Conservation (phyloP, 2,329 filamentous ascomycete genomes). For the Mollisia scopiformis region DNA sequence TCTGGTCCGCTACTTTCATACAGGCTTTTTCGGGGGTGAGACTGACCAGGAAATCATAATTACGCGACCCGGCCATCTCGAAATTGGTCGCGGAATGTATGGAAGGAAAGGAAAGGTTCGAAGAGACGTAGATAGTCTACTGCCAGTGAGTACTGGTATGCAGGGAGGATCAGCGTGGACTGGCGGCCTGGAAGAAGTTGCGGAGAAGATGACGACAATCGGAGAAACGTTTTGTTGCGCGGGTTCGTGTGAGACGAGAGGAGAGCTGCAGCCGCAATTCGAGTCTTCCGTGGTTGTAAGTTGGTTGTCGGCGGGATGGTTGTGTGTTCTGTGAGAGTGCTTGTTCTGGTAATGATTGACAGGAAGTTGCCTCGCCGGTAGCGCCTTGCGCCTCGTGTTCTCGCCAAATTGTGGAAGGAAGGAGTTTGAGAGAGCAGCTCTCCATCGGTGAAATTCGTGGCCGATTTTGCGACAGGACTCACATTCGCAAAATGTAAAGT, state of each 20-base stretch:
- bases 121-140: conserved; percentile 6
- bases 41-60: conserved; percentile 96
- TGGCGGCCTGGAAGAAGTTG: conserved; percentile 13
- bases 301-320: not conserved
- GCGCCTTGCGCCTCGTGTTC: conserved; percentile 21
- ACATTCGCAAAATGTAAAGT: no score
- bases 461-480: no score
- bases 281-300: not conserved
- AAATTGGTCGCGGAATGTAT: conserved; percentile 22
- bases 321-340: conserved; percentile 4
- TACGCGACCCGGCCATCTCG: conserved; percentile 91
- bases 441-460: no score
- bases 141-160: conserved; percentile 14
- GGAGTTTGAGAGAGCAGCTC: no score
- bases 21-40: conserved; percentile 11
- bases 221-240: not conserved
- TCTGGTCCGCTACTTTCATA: not conserved
- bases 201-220: conserved; percentile 15
- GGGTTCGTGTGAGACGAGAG: not conserved
- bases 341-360: conserved; percentile 6
- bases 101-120: conserved; percentile 1
- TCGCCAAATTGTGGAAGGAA: conserved; percentile 17
- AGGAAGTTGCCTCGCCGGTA: conserved; percentile 7
- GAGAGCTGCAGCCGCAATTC: not conserved
- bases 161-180: conserved; percentile 12